phyloP scores from a whole-genome alignment of 192 early-diverging fungal species.

The Podila minutissima region DNA sequence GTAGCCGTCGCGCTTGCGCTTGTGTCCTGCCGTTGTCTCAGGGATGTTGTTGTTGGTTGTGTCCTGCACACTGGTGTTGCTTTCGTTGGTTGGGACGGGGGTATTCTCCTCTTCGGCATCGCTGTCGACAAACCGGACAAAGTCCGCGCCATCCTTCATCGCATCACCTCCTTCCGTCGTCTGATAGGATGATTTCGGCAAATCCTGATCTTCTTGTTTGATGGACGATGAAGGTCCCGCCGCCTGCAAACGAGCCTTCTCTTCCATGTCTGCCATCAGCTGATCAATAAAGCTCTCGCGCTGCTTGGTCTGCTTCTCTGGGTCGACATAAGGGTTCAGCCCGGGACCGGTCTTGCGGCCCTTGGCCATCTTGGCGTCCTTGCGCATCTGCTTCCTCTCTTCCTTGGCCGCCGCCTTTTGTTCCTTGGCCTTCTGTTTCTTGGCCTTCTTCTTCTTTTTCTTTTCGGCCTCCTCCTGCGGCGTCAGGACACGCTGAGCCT shows the following conservation, averaged over 20 bases:
- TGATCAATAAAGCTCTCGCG: background rate
- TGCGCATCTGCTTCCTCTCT: background rate
- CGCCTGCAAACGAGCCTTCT: too few species aligned
- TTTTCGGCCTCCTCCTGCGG: background rate
- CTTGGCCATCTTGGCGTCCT: constrained; percentile 3
- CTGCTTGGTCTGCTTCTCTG: background rate
- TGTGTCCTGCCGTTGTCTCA: background rate
- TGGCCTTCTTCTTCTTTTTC: background rate
- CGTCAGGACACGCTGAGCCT: background rate
- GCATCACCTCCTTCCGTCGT: constrained; percentile 4
- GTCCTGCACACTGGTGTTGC: too few species aligned
- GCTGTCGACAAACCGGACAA: constrained; percentile 21
- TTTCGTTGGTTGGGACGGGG: too few species aligned
- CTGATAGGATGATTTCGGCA: background rate
- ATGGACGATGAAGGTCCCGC: background rate
- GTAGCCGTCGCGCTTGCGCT: background rate
- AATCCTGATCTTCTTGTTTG: background rate
- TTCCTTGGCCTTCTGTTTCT: background rate
- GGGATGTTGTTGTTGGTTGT: too few species aligned
- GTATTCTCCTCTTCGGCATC: constrained; percentile 5
- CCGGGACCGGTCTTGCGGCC: background rate
- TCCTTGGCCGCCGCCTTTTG: background rate
- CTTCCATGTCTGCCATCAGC: background rate
- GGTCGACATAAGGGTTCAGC: background rate
- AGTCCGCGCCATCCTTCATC: constrained; percentile 23